Percentiles rank a stretch among this genome's conserved stretches.
Conservation (phyloP, 192 early-diverging fungal species). For the Gryganskiella cystojenkinii region DNA sequence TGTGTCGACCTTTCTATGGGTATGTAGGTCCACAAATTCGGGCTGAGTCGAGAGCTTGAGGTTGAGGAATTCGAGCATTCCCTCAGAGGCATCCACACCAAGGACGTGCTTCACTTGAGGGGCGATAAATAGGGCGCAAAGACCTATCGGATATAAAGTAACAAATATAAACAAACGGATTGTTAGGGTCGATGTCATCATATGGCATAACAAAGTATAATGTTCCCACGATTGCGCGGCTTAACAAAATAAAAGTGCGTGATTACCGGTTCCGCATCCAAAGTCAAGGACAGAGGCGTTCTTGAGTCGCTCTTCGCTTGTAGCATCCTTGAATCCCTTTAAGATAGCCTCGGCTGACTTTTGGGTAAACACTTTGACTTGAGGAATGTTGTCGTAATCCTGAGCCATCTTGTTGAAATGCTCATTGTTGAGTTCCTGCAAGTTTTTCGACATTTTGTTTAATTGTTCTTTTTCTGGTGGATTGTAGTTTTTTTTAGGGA, state of each 20-base stretch:
- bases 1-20: conserved; percentile 20
- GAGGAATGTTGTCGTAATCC: conserved; percentile 28
- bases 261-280: conserved; percentile 46
- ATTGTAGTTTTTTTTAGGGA: neutral
- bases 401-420: conserved; percentile 28
- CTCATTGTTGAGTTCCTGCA: conserved; percentile 31
- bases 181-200: neutral
- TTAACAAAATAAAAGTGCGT: neutral
- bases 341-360: conserved; percentile 12
- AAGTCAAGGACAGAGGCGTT: conserved; percentile 31
- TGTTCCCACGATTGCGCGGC: neutral
- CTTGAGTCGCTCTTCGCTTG: conserved; percentile 26
- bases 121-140: conserved; percentile 15
- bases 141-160: conserved; percentile 15
- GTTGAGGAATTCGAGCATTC: conserved; percentile 19
- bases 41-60: conserved; percentile 20
- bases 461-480: neutral
- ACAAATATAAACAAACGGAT: neutral
- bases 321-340: conserved; percentile 6
- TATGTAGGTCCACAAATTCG: conserved; percentile 10
- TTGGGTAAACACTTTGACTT: conserved; percentile 12
- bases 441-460: conserved; percentile 8
- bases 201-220: neutral
- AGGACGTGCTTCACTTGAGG: conserved; percentile 13
- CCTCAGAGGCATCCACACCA: conserved; percentile 36